Evolutionary conservation across 1,284 basidiomycete species (phyloP).

Genomic region (Golubevia sp.): DNA sequence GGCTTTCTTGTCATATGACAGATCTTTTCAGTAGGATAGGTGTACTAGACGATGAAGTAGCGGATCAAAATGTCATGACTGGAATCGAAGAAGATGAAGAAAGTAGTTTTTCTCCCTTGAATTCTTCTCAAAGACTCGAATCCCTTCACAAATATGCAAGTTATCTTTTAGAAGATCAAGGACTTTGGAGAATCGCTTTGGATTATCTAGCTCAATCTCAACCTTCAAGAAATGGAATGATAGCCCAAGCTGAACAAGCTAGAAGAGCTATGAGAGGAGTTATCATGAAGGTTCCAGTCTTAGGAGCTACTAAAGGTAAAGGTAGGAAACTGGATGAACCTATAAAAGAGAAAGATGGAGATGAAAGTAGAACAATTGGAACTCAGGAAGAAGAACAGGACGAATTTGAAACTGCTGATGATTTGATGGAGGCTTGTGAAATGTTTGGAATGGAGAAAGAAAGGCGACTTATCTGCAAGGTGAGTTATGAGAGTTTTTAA

Average conservation of each 20-base stretch:
- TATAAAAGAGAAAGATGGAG: conserved; percentile 8
- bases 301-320: not conserved
- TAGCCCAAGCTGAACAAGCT: conserved; percentile 10
- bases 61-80: too few relatives aligned
- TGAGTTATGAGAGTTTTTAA: not conserved
- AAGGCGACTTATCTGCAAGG: not conserved
- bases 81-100: too few relatives aligned
- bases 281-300: conserved; percentile 42
- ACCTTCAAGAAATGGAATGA: not conserved
- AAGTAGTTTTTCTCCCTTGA: not conserved
- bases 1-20: not conserved
- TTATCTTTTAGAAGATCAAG: conserved; percentile 45
- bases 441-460: not conserved
- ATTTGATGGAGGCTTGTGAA: not conserved
- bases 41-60: not conserved
- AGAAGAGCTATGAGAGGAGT: conserved; percentile 39
- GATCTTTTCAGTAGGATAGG: not conserved
- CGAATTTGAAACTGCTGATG: not conserved
- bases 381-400: conserved; percentile 4
- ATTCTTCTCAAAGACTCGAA: conserved; percentile 6
- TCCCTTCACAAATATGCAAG: conserved; percentile 35
- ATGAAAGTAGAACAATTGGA: conserved; percentile 15
- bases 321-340: conserved; percentile 8
- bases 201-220: conserved; percentile 36
- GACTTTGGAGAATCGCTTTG: conserved; percentile 56